Conservation (phyloP, 306 rosid species). For the Dryas drummondii region DNA sequence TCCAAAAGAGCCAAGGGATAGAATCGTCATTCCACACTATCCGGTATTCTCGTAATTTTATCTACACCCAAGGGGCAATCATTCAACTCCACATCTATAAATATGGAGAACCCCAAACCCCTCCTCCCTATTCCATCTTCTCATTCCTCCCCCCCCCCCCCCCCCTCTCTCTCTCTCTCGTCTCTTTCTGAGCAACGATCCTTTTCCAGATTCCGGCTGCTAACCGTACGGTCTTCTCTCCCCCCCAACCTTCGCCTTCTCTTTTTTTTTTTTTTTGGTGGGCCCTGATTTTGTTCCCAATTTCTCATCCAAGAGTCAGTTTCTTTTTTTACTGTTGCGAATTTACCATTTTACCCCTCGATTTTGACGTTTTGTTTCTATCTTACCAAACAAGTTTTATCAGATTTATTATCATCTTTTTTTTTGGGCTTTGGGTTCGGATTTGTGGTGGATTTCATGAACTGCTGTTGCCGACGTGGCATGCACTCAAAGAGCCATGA, state of each 20-base stretch:
- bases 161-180: neutral
- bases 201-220: conserved; percentile 5
- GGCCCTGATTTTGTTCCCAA: neutral
- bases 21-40: neutral
- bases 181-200: neutral
- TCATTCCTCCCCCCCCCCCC: neutral
- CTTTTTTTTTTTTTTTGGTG: neutral
- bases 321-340: neutral
- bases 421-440: neutral
- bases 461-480: conserved; percentile 67
- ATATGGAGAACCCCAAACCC: neutral
- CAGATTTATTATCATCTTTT: neutral
- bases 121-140: neutral
- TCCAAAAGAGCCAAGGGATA: neutral
- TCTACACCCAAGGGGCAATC: neutral
- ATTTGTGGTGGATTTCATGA: conserved; percentile 19
- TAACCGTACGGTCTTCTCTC: neutral
- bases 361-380: neutral
- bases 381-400: neutral
- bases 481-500: conserved; percentile 58
- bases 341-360: neutral
- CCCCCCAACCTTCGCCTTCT: neutral
- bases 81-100: conserved; percentile 11
- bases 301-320: neutral
- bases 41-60: conserved; percentile 13